Conservation (phyloP, 345 rosid species). For the Trapa bicornis region DNA sequence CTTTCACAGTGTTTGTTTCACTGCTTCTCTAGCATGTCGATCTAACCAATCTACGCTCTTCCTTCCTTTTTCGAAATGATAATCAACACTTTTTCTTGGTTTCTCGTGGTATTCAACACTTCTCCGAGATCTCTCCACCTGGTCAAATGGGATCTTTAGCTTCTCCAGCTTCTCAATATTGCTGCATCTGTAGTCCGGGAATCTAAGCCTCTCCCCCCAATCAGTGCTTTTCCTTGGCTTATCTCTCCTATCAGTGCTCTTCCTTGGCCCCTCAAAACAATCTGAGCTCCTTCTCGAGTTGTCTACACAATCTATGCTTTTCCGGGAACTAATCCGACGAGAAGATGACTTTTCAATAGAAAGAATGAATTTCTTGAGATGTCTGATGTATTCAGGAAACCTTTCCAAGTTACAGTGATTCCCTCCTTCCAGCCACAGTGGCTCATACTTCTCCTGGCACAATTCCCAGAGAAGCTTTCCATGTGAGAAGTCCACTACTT, state of each 20-base stretch:
- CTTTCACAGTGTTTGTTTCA: background rate
- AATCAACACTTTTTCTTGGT: constrained; percentile 44
- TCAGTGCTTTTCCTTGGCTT: constrained; percentile 63
- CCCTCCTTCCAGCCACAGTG: constrained; percentile 86
- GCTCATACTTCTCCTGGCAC: constrained; percentile 88
- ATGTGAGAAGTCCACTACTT: constrained; percentile 85
- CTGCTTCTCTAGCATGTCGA: constrained; percentile 15
- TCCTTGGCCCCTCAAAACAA: constrained; percentile 43
- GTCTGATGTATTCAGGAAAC: constrained; percentile 72
- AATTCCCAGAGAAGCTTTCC: constrained; percentile 97
- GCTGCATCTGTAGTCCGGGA: constrained; percentile 55
- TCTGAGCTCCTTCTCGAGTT: constrained; percentile 48
- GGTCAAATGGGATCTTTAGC: constrained; percentile 47
- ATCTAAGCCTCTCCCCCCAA: constrained; percentile 28
- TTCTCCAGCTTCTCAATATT: constrained; percentile 44
- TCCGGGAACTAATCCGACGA: constrained; percentile 43
- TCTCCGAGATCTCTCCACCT: constrained; percentile 77
- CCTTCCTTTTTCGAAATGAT: constrained; percentile 56
- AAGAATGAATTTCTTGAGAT: constrained; percentile 74
- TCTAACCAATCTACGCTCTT: constrained; percentile 79
- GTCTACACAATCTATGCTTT: constrained; percentile 49
- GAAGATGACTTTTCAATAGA: constrained; percentile 76
- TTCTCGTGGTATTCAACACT: constrained; percentile 83
- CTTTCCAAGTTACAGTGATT: constrained; percentile 80
- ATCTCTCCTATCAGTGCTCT: constrained; percentile 58